Evolutionary conservation across 202 grass and related monocot species (phyloP).

Genomic region (Bolboschoenoplectus hybrid): DNA sequence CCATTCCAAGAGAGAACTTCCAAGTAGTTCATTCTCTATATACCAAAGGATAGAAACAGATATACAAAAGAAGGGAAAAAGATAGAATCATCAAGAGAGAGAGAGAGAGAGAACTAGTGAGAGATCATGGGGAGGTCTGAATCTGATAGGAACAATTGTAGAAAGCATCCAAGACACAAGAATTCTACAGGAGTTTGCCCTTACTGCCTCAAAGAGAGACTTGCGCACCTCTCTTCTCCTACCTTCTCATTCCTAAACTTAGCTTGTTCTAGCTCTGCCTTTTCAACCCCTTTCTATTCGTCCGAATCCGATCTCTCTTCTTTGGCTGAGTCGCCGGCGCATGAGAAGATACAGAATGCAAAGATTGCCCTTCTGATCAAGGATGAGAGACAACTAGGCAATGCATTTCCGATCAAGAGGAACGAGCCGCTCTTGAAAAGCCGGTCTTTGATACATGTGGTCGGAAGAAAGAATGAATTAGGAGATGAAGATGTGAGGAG

Average conservation of each 20-base stretch:
- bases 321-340: constrained; percentile 42
- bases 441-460: constrained; percentile 47
- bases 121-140: constrained; percentile 42
- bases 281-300: constrained; percentile 43
- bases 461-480: constrained; percentile 46
- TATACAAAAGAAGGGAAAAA: not conserved
- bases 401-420: constrained; percentile 27
- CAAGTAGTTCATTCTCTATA: not conserved
- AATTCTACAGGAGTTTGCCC: constrained; percentile 66
- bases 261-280: constrained; percentile 22
- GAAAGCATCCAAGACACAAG: constrained; percentile 57
- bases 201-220: constrained; percentile 70
- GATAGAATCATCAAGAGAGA: constrained; percentile 2
- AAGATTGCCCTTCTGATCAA: constrained; percentile 39
- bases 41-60: constrained; percentile 1
- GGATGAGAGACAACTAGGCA: constrained; percentile 23
- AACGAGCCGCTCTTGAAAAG: constrained; percentile 39
- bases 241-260: constrained; percentile 46
- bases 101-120: not conserved
- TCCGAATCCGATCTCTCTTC: constrained; percentile 44
- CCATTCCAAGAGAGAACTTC: constrained; percentile 26
- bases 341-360: not conserved
- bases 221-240: constrained; percentile 49
- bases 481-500: constrained; percentile 34
- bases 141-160: constrained; percentile 44